phyloP scores from a whole-genome alignment of 257 asterid genomes.

The Solanum stenotomum region DNA sequence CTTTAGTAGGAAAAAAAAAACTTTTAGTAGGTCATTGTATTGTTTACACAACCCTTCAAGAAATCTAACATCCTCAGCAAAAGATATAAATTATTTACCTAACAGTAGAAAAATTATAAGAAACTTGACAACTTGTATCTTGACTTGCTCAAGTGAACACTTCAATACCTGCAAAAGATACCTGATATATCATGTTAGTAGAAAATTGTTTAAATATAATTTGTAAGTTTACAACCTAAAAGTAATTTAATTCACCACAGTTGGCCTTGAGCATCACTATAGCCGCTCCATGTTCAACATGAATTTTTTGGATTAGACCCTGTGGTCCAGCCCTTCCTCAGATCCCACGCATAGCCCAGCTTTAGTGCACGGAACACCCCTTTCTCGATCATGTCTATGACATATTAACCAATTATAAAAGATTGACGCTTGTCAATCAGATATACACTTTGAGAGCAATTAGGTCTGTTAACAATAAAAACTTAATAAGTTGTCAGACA shows the following conservation, averaged over 20 bases:
- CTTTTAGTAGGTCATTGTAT: background rate
- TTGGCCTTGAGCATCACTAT: background rate
- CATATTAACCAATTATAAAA: background rate
- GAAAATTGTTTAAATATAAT: background rate
- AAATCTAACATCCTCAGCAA: background rate
- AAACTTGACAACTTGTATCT: background rate
- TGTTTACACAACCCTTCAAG: background rate
- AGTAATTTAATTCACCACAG: background rate
- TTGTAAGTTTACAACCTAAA: background rate
- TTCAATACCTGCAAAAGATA: background rate
- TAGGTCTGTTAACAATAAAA: too few relatives aligned
- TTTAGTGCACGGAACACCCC: background rate
- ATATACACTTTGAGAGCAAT: background rate
- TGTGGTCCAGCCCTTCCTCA: background rate
- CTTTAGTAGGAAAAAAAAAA: too few relatives aligned
- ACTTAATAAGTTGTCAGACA: background rate
- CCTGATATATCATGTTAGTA: background rate
- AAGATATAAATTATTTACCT: background rate
- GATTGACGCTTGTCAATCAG: background rate
- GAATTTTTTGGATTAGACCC: background rate
- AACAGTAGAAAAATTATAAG: background rate
- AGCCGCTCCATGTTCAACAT: background rate
- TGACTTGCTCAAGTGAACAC: background rate
- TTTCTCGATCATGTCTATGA: background rate
- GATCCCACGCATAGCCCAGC: background rate